phyloP scores from a whole-genome alignment of 2,329 filamentous ascomycete genomes.

The Juglanconis oblonga region DNA sequence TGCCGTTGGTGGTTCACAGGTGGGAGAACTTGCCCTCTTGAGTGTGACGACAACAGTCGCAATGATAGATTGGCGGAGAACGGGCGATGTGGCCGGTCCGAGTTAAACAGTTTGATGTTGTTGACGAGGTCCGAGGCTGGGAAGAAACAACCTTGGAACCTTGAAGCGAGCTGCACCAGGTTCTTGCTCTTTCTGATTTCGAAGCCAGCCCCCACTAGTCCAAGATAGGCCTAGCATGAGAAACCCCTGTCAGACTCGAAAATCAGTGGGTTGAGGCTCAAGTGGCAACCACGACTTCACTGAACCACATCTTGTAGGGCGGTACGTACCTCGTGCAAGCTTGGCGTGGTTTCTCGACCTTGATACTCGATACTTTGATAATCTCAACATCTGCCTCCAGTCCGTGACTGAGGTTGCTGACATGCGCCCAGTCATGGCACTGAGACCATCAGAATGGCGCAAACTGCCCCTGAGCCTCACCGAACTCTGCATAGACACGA shows the following conservation, averaged over 20 bases:
- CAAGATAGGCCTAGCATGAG: slow-evolving; percentile 22
- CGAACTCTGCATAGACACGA: slow-evolving; percentile 93
- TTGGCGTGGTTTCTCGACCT: too few species aligned
- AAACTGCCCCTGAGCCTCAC: slow-evolving; percentile 78
- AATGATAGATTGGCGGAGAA: background rate
- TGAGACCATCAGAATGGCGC: slow-evolving; percentile 71
- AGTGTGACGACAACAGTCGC: background rate
- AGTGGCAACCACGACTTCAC: background rate
- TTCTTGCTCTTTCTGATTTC: slow-evolving; percentile 37
- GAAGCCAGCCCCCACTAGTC: slow-evolving; percentile 27
- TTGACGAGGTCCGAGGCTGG: background rate
- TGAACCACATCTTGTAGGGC: background rate
- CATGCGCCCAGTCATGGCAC: slow-evolving; percentile 2
- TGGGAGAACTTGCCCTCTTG: slow-evolving; percentile 1
- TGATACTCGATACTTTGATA: too few species aligned
- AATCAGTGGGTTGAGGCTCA: background rate
- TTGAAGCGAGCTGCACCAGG: slow-evolving; percentile 27
- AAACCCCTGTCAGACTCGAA: background rate
- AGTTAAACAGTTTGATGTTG: background rate
- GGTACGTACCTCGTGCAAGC: background rate
- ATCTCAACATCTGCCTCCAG: too few species aligned
- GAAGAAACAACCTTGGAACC: background rate
- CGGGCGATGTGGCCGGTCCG: background rate
- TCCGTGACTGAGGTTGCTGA: background rate
- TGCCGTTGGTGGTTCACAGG: slow-evolving; percentile 70